phyloP scores from a whole-genome alignment of 305 asterid species.

The Salvia sclarea region DNA sequence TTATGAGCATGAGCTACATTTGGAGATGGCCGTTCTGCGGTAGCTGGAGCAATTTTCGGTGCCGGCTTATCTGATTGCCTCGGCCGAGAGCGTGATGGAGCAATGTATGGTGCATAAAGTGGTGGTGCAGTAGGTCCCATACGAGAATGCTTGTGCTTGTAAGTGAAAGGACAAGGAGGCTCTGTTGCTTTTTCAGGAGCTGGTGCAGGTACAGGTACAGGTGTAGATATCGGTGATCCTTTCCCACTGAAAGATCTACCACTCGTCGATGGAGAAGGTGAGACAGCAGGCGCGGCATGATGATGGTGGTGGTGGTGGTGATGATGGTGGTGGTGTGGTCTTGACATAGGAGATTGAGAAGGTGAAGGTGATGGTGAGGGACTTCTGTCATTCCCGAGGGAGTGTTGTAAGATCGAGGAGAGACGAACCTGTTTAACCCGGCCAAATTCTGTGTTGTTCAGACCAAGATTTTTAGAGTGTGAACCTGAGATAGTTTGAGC shows the following conservation, averaged over 20 bases:
- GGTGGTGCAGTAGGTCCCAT: conserved; percentile 54
- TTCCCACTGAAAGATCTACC: conserved; percentile 38
- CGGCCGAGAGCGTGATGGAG: conserved; percentile 56
- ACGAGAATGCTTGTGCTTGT: conserved; percentile 42
- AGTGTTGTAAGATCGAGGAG: conserved; percentile 68
- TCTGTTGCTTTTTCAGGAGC: conserved; percentile 44
- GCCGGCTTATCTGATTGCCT: conserved; percentile 36
- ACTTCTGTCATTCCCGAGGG: conserved; percentile 47
- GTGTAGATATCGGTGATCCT: conserved; percentile 41
- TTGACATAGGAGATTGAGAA: conserved; percentile 40
- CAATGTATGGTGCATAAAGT: conserved; percentile 49
- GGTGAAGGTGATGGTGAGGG: conserved; percentile 57
- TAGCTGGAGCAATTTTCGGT: conserved; percentile 40
- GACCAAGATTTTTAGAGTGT: conserved; percentile 77
- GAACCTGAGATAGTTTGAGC: conserved; percentile 76
- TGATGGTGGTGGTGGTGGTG: conserved; percentile 48
- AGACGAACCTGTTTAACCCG: conserved; percentile 92
- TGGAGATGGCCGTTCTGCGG: conserved; percentile 56
- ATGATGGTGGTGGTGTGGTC: conserved; percentile 41
- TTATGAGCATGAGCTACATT: conserved; percentile 49
- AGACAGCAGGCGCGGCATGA: conserved; percentile 50
- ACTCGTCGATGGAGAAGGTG: conserved; percentile 62
- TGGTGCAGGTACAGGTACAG: conserved; percentile 52
- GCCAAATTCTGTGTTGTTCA: conserved; percentile 86
- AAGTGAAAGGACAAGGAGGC: conserved; percentile 67